Evolutionary conservation across 1,139 yeast species (phyloP), one percentile per base, ranked within the genome.

Genomic region (Saccharomycopsis hybrid): DNA sequence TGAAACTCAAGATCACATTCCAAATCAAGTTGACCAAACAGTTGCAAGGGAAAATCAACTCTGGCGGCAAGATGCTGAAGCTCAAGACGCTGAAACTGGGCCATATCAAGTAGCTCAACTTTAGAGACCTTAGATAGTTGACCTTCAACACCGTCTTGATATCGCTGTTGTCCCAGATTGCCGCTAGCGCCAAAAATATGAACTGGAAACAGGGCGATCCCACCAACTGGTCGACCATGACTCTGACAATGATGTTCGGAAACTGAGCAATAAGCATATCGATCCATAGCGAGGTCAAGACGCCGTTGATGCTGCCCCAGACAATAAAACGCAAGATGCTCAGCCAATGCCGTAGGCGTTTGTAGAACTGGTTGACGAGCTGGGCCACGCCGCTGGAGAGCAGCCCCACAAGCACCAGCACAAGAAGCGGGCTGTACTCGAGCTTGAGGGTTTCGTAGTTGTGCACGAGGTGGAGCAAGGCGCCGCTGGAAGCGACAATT

Each of bases 251-350:
- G 4, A 65, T 58, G 45, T 27, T 72, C 74, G 45, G 44, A 37
- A 75, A 58, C 8, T 61, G 63, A 1, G 55, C 49, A n/a, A 76
- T 61, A 41, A 81, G 64, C 41, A 72, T 55, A 46, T 76, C 76
- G 43, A 80, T 72, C 86, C 86, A 81, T 32, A 77, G 62, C 5
- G 74, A 76, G 2, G 82, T 76, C 51, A 79, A 64, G 30, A 71
- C 60, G 1, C 85, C 86, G 60, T 80, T 80, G 44, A 80, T 66
- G 13, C 69, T 62, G n/a, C 87, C 87, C 85, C 85, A 81, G 1
- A 74, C 61, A 54, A 72, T 60, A 57, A 80, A 80, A 58, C 80
- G 80, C 49, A 68, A 48, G 31, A 78, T 67, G 47, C 70, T 69
- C 50, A 65, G 68, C 18, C 70, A 58, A 49, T 69, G 70, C 52